These are phyloP conservation scores for Xeromyces bisporus DNA, from an alignment of 495 filamentous ascomycete genomes.

Conservation along the genomic window DNA sequence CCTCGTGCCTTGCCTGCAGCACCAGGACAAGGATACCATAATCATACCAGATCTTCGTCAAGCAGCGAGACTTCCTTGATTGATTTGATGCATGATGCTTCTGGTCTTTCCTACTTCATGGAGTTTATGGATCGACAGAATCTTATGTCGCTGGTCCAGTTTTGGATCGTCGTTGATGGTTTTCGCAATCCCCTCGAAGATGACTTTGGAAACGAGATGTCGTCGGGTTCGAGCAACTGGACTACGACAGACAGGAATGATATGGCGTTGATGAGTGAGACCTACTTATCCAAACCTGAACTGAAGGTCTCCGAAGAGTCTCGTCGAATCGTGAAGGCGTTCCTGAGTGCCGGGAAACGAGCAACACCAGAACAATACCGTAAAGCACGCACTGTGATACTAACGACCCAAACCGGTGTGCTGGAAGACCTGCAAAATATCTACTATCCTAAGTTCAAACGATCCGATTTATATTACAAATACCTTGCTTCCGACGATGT, in stretches of 20 bases:
- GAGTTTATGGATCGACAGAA: slow-evolving; percentile 93
- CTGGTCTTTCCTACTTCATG: slow-evolving; percentile 95
- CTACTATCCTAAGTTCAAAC: slow-evolving; percentile 73
- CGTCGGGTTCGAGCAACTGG: slow-evolving; percentile 52
- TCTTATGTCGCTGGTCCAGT: slow-evolving; percentile 82
- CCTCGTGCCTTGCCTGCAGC: slow-evolving; percentile 18
- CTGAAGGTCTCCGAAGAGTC: slow-evolving; percentile 56
- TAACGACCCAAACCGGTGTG: slow-evolving; percentile 66
- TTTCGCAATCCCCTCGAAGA: slow-evolving; percentile 93
- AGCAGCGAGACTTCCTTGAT: slow-evolving; percentile 55
- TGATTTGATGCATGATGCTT: slow-evolving; percentile 71
- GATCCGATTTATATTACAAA: slow-evolving; percentile 88
- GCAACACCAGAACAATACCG: slow-evolving; percentile 71
- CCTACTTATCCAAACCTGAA: slow-evolving; percentile 68
- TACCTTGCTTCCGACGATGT: slow-evolving; percentile 80
- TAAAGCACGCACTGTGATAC: slow-evolving; percentile 61
- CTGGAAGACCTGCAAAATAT: slow-evolving; percentile 66
- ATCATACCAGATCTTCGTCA: slow-evolving; percentile 30
- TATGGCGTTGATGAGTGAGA: slow-evolving; percentile 74
- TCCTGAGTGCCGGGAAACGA: slow-evolving; percentile 56
- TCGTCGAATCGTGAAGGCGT: slow-evolving; percentile 51
- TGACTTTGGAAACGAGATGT: slow-evolving; percentile 54
- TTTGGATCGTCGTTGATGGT: slow-evolving; percentile 96
- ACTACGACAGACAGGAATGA: slow-evolving; percentile 72
- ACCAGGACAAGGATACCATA: slow-evolving; percentile 21